Percentiles rank a stretch among this genome's conserved stretches.
Evolutionary conservation across 352 stramenopile genomes (phyloP).

Genomic region (Pythium volutum): DNA sequence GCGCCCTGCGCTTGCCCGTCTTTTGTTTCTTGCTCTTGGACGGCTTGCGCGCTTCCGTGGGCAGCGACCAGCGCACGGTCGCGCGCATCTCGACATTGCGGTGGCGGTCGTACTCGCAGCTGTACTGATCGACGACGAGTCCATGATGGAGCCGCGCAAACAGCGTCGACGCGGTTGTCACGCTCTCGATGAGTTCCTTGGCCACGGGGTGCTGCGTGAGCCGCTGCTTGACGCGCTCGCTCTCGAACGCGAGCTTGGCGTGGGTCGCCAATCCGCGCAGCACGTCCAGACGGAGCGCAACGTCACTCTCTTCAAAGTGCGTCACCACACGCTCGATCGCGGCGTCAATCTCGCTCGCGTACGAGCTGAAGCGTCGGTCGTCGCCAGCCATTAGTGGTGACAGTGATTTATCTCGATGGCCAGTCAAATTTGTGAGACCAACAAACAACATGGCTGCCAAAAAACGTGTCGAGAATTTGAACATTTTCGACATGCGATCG

Average conservation of each 20-base stretch:
- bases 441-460: conserved; percentile 2
- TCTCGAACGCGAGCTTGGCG: conserved; percentile 65
- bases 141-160: conserved; percentile 43
- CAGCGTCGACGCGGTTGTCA: conserved; percentile 41
- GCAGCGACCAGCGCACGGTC: conserved; percentile 53
- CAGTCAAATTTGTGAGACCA: conserved; percentile 1
- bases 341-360: conserved; percentile 52
- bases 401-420: too few species aligned
- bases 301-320: conserved; percentile 67
- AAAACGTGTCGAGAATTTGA: conserved; percentile 4
- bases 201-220: conserved; percentile 56
- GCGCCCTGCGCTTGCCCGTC: conserved; percentile 41
- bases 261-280: conserved; percentile 56
- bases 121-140: conserved; percentile 51
- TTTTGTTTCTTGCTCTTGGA: conserved; percentile 1
- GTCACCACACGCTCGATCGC: conserved; percentile 69
- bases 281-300: conserved; percentile 66
- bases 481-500: conserved; percentile 6
- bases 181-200: conserved; percentile 53
- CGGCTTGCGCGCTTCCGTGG: conserved; percentile 15
- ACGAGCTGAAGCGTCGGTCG: conserved; percentile 58
- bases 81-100: conserved; percentile 61
- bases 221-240: conserved; percentile 55
- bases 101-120: conserved; percentile 59
- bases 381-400: conserved; percentile 28